Percentiles rank a stretch among this genome's conserved stretches.
Conservation (phyloP, 1,284 basidiomycete genomes). For the Pseudozyma hubeiensis region DNA sequence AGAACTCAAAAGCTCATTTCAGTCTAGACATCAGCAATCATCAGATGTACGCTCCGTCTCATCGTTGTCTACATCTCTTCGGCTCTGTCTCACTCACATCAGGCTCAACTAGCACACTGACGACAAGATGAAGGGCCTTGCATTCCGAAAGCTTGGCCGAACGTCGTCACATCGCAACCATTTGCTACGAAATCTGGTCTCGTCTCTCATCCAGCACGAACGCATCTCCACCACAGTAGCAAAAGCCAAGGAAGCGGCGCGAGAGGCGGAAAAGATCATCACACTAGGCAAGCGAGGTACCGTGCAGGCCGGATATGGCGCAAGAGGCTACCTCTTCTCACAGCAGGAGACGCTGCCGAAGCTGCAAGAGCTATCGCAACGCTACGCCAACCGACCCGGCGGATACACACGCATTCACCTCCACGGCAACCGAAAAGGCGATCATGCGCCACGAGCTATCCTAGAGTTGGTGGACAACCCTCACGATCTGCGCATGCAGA, state of each 20-base stretch:
- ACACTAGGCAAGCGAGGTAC: constrained; percentile 64
- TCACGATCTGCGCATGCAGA: constrained; percentile 77
- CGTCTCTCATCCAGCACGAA: constrained; percentile 93
- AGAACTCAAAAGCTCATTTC: constrained; percentile 6
- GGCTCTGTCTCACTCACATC: not conserved
- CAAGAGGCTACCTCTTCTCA: constrained; percentile 57
- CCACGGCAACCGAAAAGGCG: constrained; percentile 86
- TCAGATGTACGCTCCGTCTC: not conserved
- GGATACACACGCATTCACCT: constrained; percentile 96
- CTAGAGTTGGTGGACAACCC: constrained; percentile 95
- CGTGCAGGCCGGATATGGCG: constrained; percentile 46
- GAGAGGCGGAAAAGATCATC: constrained; percentile 89
- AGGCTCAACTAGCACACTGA: not conserved
- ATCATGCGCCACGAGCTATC: constrained; percentile 92
- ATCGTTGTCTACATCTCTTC: not conserved
- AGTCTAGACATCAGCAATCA: not conserved
- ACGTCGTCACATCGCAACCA: constrained; percentile 54
- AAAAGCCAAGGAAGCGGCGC: constrained; percentile 91
- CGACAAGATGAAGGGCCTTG: constrained; percentile 63
- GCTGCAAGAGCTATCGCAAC: constrained; percentile 81
- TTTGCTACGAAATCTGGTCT: constrained; percentile 79
- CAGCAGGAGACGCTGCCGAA: constrained; percentile 76
- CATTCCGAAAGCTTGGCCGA: constrained; percentile 65
- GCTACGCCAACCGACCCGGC: constrained; percentile 85
- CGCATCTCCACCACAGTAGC: constrained; percentile 95